Percentiles rank a stretch among this genome's conserved stretches.
Conservation (phyloP, 176 grass and related monocot species). For the Oryza punctata region DNA sequence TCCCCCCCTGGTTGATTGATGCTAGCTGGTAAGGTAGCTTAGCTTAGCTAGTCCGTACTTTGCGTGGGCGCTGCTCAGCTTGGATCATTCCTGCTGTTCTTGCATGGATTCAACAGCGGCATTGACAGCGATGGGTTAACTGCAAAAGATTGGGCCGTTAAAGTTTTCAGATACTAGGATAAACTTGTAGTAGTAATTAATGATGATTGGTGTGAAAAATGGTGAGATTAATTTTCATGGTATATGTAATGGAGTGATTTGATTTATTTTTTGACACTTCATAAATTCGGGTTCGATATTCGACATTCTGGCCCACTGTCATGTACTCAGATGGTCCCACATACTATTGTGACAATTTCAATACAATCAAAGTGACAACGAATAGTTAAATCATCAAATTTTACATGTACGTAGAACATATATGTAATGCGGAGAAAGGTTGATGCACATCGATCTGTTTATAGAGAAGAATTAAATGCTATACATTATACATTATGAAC, state of each 20-base stretch:
- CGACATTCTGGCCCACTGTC: too few species aligned
- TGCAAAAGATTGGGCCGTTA: background rate
- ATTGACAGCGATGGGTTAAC: slow-evolving; percentile 29
- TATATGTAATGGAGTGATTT: background rate
- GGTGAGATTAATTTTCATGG: background rate
- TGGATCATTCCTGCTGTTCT: slow-evolving; percentile 40
- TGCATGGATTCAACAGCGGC: slow-evolving; percentile 23
- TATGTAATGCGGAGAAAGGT: too few species aligned
- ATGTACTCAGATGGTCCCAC: too few species aligned
- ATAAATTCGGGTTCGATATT: too few species aligned
- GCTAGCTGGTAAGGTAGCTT: background rate
- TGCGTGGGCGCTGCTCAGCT: background rate
- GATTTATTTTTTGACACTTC: too few species aligned
- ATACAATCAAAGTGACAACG: too few species aligned
- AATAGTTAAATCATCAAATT: too few species aligned
- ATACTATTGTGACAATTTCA: too few species aligned
- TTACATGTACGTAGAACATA: too few species aligned
- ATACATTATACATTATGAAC: too few species aligned
- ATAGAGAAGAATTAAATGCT: too few species aligned
- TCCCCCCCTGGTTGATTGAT: background rate
- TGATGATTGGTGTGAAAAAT: background rate
- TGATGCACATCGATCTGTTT: too few species aligned
- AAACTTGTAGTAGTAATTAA: background rate
- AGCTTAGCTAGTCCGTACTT: background rate
- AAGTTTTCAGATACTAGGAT: background rate